phyloP scores from a whole-genome alignment of 129 eudicot species.

The Pulicaria dysenterica region DNA sequence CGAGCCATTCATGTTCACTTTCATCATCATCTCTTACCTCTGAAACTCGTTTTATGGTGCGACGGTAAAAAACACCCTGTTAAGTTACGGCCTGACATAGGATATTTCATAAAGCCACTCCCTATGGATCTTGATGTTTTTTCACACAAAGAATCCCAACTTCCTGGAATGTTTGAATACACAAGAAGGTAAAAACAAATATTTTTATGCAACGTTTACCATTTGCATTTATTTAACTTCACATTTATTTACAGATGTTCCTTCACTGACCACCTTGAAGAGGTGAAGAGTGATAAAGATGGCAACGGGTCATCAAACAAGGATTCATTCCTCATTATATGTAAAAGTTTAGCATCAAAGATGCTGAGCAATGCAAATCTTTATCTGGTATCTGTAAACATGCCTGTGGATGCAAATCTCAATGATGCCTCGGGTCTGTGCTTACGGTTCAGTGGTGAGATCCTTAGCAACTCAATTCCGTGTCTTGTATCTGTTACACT shows the following conservation, averaged over 20 bases:
- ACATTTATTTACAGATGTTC: slow-evolving; percentile 56
- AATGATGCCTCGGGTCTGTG: slow-evolving; percentile 86
- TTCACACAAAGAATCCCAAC: slow-evolving; percentile 73
- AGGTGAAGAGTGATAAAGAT: slow-evolving; percentile 51
- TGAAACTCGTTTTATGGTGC: slow-evolving; percentile 71
- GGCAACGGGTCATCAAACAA: slow-evolving; percentile 36
- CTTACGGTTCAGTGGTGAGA: slow-evolving; percentile 74
- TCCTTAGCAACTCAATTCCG: slow-evolving; percentile 69
- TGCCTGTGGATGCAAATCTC: slow-evolving; percentile 80
- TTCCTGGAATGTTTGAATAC: slow-evolving; percentile 94
- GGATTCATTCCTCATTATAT: slow-evolving; percentile 67
- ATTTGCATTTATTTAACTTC: neutral
- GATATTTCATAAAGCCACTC: slow-evolving; percentile 86
- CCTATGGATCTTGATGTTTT: slow-evolving; percentile 59
- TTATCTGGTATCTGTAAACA: slow-evolving; percentile 68
- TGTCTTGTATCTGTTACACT: slow-evolving; percentile 76
- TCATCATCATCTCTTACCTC: slow-evolving; percentile 90
- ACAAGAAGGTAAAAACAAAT: slow-evolving; percentile 59
- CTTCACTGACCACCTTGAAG: slow-evolving; percentile 64
- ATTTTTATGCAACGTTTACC: neutral
- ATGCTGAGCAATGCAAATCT: slow-evolving; percentile 86
- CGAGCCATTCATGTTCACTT: slow-evolving; percentile 76
- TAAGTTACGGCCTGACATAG: slow-evolving; percentile 89
- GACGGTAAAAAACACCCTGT: slow-evolving; percentile 61
- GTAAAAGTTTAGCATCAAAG: slow-evolving; percentile 73